Percentiles rank a stretch among this genome's conserved stretches.
Conservation (phyloP, 257 asterid species). For the Solanum pinnatisectum region DNA sequence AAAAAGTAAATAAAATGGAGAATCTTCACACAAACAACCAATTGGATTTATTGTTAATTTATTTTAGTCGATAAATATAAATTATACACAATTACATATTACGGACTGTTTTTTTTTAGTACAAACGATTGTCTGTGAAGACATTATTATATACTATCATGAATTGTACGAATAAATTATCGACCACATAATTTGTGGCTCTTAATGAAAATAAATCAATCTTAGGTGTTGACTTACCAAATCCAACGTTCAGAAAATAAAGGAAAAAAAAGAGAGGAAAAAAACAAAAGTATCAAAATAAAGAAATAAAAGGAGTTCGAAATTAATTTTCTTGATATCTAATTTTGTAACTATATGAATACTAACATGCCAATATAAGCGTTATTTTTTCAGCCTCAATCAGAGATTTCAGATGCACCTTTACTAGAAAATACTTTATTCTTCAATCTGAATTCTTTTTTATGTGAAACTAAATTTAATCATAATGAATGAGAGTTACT, state of each 20-base stretch:
- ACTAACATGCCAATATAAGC: not conserved
- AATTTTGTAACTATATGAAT: not conserved
- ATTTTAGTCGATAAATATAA: not conserved
- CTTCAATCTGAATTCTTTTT: too few relatives aligned
- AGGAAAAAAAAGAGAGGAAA: too few relatives aligned
- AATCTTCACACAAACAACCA: too few relatives aligned
- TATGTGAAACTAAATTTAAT: too few relatives aligned
- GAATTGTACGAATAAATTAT: not conserved
- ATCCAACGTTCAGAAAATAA: not conserved
- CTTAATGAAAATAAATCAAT: not conserved
- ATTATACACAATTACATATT: too few relatives aligned
- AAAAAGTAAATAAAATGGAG: not conserved
- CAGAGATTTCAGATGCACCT: not conserved
- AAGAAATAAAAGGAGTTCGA: not conserved
- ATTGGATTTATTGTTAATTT: too few relatives aligned
- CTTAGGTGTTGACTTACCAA: conserved; percentile 2
- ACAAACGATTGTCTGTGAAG: not conserved
- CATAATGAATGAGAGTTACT: too few relatives aligned
- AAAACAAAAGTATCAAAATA: not conserved
- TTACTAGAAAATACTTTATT: not conserved
- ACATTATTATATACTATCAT: not conserved
- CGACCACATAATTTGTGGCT: not conserved
- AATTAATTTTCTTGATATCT: not conserved
- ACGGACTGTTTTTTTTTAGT: too few relatives aligned
- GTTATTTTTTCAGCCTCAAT: not conserved